phyloP scores from a whole-genome alignment of 2,329 filamentous ascomycete species.

The Incumbomyces delicatus region DNA sequence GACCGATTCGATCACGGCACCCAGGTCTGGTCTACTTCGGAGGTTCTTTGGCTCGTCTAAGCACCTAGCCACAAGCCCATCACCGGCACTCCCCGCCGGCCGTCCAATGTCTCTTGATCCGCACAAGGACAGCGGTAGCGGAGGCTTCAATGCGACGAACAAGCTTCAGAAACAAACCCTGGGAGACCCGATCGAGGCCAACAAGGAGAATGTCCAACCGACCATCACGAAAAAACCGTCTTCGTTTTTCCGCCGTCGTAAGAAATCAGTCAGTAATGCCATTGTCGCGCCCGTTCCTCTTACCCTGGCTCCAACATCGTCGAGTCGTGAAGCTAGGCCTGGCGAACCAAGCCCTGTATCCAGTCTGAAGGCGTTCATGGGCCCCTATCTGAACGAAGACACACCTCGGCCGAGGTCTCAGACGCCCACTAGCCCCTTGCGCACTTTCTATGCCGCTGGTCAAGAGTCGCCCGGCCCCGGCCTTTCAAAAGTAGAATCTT shows the following conservation, averaged over 20 bases:
- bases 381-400: slow-evolving; percentile 57
- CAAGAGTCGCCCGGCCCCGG: slow-evolving; percentile 11
- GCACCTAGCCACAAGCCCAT: slow-evolving; percentile 26
- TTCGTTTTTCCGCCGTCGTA: slow-evolving; percentile 85
- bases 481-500: slow-evolving; percentile 1
- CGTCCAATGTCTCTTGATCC: background rate
- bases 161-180: slow-evolving; percentile 23
- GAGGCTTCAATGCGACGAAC: slow-evolving; percentile 14
- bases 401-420: slow-evolving; percentile 15
- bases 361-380: slow-evolving; percentile 78
- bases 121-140: slow-evolving; percentile 13
- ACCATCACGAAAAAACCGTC: slow-evolving; percentile 78
- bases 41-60: slow-evolving; percentile 76
- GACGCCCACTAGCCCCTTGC: slow-evolving; percentile 16
- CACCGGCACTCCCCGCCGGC: slow-evolving; percentile 12
- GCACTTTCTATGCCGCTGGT: slow-evolving; percentile 15
- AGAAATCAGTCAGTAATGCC: slow-evolving; percentile 71
- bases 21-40: slow-evolving; percentile 76
- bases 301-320: slow-evolving; percentile 32
- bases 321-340: slow-evolving; percentile 25
- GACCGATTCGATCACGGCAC: slow-evolving; percentile 20
- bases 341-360: slow-evolving; percentile 55
- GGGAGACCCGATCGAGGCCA: slow-evolving; percentile 22
- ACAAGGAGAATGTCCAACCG: slow-evolving; percentile 28
- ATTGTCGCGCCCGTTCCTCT: slow-evolving; percentile 47